These are phyloP conservation scores for Colletotrichum australisinense DNA, from an alignment of 2,329 filamentous ascomycete genomes.

Conservation along the genomic window DNA sequence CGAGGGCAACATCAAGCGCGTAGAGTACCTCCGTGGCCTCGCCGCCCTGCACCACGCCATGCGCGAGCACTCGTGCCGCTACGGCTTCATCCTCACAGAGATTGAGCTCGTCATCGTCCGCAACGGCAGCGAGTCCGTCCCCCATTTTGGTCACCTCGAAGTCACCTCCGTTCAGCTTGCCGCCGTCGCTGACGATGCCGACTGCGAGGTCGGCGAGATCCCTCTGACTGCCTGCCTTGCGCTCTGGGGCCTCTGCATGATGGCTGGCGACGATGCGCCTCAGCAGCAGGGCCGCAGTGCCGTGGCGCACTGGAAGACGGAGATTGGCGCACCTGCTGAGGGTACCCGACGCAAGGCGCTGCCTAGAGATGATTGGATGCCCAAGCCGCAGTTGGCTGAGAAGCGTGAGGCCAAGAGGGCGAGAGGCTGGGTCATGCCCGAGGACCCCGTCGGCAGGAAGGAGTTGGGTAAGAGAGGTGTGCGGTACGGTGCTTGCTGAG, in stretches of 20 bases:
- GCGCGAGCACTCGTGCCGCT: slow-evolving; percentile 92
- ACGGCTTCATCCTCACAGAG: slow-evolving; percentile 96
- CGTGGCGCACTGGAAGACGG: slow-evolving; percentile 73
- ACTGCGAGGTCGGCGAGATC: slow-evolving; percentile 46
- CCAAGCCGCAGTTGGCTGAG: slow-evolving; percentile 77
- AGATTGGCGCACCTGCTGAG: slow-evolving; percentile 81
- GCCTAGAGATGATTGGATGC: slow-evolving; percentile 81
- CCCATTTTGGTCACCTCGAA: slow-evolving; percentile 91
- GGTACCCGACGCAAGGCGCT: slow-evolving; percentile 77
- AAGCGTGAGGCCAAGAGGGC: slow-evolving; percentile 81
- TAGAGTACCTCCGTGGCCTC: slow-evolving; percentile 89
- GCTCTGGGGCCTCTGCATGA: slow-evolving; percentile 81
- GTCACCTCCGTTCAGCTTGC: slow-evolving; percentile 71
- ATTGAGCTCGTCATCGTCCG: slow-evolving; percentile 94
- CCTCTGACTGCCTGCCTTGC: slow-evolving; percentile 78
- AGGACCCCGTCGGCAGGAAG: slow-evolving; percentile 78
- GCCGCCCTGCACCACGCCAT: slow-evolving; percentile 89
- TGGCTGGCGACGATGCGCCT: slow-evolving; percentile 69
- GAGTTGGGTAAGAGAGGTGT: slow-evolving; percentile 77
- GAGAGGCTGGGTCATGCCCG: slow-evolving; percentile 80
- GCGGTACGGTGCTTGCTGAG: slow-evolving; percentile 60
- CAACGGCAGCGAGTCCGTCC: slow-evolving; percentile 76
- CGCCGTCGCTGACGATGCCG: slow-evolving; percentile 45
- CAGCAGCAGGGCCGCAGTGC: slow-evolving; percentile 53
- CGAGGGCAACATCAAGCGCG: slow-evolving; percentile 83